Evolutionary conservation across 164 flowering plant genomes (phyloP).

Genomic region (Vitis rupestris): DNA sequence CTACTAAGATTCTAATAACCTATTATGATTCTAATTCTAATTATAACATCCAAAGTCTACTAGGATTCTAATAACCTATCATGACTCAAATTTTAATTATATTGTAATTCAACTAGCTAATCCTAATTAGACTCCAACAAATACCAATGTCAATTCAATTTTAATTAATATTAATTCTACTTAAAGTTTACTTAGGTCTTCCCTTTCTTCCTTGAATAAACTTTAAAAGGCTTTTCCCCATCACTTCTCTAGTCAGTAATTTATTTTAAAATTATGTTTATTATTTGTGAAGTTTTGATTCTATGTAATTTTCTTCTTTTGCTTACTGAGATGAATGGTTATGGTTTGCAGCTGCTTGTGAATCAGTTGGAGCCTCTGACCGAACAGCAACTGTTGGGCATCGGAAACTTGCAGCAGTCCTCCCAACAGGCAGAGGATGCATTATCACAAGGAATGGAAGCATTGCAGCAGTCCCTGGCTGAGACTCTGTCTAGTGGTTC

Average conservation of each 20-base stretch:
- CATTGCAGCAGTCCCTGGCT: slow-evolving; percentile 49
- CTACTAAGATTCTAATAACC: too few species aligned
- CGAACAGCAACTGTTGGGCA: slow-evolving; percentile 42
- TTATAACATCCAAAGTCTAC: too few species aligned
- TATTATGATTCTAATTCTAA: too few species aligned
- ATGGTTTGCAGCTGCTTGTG: slow-evolving; percentile 36
- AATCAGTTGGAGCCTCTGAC: slow-evolving; percentile 52
- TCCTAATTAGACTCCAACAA: too few species aligned
- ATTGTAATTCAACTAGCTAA: too few species aligned
- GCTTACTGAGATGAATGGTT: not conserved
- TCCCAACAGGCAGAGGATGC: slow-evolving; percentile 59
- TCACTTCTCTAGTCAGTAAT: not conserved
- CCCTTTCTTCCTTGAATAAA: too few species aligned
- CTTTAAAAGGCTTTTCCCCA: too few species aligned
- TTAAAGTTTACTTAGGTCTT: too few species aligned
- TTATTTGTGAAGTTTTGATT: not conserved
- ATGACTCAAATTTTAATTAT: too few species aligned
- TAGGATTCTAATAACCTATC: too few species aligned
- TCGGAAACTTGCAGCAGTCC: slow-evolving; percentile 47
- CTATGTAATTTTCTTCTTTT: not conserved
- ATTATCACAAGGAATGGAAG: slow-evolving; percentile 55
- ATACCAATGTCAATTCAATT: too few species aligned
- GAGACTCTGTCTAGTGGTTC: slow-evolving; percentile 49
- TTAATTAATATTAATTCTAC: too few species aligned
- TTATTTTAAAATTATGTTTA: not conserved